phyloP scores from a whole-genome alignment of 305 asterid species.

The Withania somnifera region DNA sequence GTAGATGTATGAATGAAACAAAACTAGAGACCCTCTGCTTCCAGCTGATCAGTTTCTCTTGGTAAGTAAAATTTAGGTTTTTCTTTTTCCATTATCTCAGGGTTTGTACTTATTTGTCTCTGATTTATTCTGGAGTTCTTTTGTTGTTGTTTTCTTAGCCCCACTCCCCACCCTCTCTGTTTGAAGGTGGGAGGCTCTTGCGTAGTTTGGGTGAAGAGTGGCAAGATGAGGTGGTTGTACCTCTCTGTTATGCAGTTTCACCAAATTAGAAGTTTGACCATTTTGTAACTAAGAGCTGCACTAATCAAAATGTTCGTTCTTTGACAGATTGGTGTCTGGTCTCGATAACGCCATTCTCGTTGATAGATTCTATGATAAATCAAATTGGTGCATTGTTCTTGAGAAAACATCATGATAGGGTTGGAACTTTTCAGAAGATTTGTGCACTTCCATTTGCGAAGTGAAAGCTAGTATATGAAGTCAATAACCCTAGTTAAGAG shows the following conservation, averaged over 20 bases:
- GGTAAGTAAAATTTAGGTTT: not conserved
- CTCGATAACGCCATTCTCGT: conserved; percentile 60
- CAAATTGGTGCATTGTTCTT: conserved; percentile 89
- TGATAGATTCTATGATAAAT: conserved; percentile 76
- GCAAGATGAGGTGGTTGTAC: not conserved
- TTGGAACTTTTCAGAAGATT: not conserved
- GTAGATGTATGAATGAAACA: not conserved
- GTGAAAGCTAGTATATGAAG: not conserved
- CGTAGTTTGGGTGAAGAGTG: not conserved
- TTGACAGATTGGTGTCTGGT: conserved; percentile 48
- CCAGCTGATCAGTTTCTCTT: not conserved
- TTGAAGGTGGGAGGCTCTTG: not conserved
- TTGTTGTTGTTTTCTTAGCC: not conserved
- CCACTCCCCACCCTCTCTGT: not conserved
- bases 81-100: not conserved
- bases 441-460: not conserved
- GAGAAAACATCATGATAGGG: conserved; percentile 49
- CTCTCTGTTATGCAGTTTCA: not conserved
- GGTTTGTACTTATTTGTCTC: not conserved
- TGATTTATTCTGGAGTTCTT: not conserved
- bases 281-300: not conserved
- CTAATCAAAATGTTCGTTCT: not conserved
- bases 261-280: not conserved
- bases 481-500: not conserved
- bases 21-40: not conserved